phyloP scores from a whole-genome alignment of 768 basidiomycete genomes.

The Lenzites betulinus region DNA sequence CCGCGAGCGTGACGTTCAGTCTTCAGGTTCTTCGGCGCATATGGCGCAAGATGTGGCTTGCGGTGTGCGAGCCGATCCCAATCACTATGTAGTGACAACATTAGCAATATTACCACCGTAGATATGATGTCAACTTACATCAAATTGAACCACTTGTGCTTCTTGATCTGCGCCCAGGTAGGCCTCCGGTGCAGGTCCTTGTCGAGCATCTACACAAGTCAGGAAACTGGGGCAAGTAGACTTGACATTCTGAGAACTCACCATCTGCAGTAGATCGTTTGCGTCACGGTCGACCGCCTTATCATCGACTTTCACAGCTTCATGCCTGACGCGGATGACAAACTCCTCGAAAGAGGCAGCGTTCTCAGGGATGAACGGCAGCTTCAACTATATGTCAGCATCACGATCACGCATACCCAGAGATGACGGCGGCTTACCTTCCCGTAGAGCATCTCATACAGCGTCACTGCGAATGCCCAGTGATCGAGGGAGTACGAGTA shows the following conservation, averaged over 20 bases:
- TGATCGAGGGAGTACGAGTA: conserved; percentile 48
- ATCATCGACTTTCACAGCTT: neutral
- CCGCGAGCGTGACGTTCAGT: neutral
- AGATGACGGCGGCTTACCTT: neutral
- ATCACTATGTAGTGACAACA: no score
- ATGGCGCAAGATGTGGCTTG: no score
- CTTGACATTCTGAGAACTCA: neutral
- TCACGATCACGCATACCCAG: neutral
- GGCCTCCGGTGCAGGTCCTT: conserved; percentile 2
- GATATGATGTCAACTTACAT: neutral
- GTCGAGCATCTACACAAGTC: conserved; percentile 3
- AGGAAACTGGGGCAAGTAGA: neutral
- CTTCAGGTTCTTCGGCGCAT: neutral
- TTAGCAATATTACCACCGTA: no score
- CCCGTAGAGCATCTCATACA: conserved; percentile 25
- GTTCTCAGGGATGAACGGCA: conserved; percentile 5
- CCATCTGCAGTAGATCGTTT: conserved; percentile 1
- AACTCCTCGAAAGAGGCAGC: neutral
- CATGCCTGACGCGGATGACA: neutral
- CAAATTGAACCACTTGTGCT: conserved; percentile 5
- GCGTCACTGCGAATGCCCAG: conserved; percentile 47
- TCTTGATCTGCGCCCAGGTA: conserved; percentile 4
- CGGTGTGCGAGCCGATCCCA: no score
- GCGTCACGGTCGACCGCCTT: neutral
- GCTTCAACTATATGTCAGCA: neutral